Base-by-base conservation (phyloP, 2,329 filamentous ascomycete species). In the Triangularia verruculosa region DNA sequence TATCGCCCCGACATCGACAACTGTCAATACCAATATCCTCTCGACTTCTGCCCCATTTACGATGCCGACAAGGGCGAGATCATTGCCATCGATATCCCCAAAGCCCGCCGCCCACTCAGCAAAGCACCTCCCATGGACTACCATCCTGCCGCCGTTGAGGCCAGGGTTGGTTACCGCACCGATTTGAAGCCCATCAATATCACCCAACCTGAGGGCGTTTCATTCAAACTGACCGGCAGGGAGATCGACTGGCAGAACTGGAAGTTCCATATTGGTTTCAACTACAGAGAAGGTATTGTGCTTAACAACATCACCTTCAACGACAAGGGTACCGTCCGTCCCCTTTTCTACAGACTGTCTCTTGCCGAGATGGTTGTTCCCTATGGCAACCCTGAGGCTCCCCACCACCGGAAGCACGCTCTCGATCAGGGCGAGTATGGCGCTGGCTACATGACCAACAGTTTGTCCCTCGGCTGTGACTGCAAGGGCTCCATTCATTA, bases 41-140 rank as follows among this genome's bases (percentile, higher is more conserved):
- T 97, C 59, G 93, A 97, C 77, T 97, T 97, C 78, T 96, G 92
- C 73, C 93, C 93, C 1, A 96, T 97, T 72, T 96, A 87, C 77
- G 93, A 96, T 73, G 83, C 90, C 1, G 89, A 92, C 72, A 93
- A 90, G 64, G 82, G 90, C 70, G 79, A 90, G 72, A 90, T 96
- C 69, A 84, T 96, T 61, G 88, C 89, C 73, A 96, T 96, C 70
- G 93, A 96, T 74, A 82, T 97, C 11, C 93, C 93, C 22, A 85
- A 88, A 52, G 82, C 93, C 2, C 84, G 93, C 61, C 81, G 93
- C 63, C 92, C 90, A 0, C 74, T 97, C 59, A 93, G 84, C 78
- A 89, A 86, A 71, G 86, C 86, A 1, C 78, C 85, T 6, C 85
- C 91, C 0, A 88, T 90, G 76, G 94, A 96, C 76, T 97, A 97